Evolutionary conservation across 495 filamentous ascomycete species (phyloP), one percentile per base, ranked within the genome.

Genomic region (Penicillium robsamsonii): DNA sequence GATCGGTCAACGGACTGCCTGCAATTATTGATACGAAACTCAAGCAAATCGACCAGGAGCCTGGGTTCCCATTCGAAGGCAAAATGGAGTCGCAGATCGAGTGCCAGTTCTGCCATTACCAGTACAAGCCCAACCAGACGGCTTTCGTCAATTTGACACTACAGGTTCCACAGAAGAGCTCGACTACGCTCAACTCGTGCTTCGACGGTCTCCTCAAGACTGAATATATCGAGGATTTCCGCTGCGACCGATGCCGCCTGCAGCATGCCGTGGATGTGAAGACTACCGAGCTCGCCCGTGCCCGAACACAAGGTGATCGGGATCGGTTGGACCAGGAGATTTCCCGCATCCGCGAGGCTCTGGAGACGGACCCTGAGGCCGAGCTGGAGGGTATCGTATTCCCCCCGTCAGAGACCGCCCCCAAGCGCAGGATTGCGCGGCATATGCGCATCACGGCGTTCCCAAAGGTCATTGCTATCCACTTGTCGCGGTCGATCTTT

Each of bases 181-280:
- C 81, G 8, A 83, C 87, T 2, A 83, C 83, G 8, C 77, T 91
- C 38, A 83, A 81, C 59, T 75, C 81, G 4, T 97, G 95, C 67
- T 92, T 97, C 55, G 94, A 99, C 70, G 88, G 88, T 17, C 84
- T 97, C 70, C 85, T 99, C 58, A 97, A 96, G 68, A 90, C 87
- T 0, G 94, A 99, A 64, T 87, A 90, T 65, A 96, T 99, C 49
- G 95, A 99, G 49, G 94, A 96, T 66, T 99, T 93, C 74, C 88
- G 87, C 46, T 99, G 94, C 69, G 94, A 97, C 56, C 88, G 84
- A 62, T 98, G 94, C 57, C 87, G 90, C 11, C 79, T 98, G n/a
- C 68, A 88, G 44, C 87, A 96, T 72, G 91, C 92, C 2, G 56
- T 90, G 18, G 77, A 80, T 18, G 49, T 63, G 20, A 79, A 76